Conservation (phyloP, 768 basidiomycete species). For the Leccinum barrowsii region DNA sequence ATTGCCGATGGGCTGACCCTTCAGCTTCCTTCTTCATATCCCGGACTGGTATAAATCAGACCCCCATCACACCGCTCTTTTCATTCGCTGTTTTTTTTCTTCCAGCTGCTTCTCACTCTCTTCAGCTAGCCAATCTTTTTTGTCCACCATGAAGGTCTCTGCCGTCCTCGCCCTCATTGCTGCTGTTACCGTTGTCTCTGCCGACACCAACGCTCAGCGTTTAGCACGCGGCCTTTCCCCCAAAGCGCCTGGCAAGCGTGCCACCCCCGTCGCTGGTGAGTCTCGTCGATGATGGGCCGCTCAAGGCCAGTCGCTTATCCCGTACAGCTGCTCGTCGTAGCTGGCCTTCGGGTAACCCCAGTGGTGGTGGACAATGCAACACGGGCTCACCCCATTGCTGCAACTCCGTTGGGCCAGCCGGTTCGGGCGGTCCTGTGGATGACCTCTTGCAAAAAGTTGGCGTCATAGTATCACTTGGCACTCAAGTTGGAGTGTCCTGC, state of each 20-base stretch:
- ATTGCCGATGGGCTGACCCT: conserved; percentile 17
- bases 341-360: conserved; percentile 35
- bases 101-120: background rate
- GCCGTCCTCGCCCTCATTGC: conserved; percentile 35
- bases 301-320: background rate
- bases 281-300: background rate
- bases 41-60: conserved; percentile 9
- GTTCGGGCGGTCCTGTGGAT: background rate
- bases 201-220: conserved; percentile 51
- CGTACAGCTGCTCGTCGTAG: conserved; percentile 34
- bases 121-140: too few species aligned
- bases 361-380: conserved; percentile 10
- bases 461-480: accelerated
- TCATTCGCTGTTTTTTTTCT: background rate
- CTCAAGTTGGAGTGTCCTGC: conserved; percentile 31
- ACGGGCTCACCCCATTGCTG: conserved; percentile 23
- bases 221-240: conserved; percentile 53
- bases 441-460: accelerated
- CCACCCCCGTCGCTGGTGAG: conserved; percentile 33
- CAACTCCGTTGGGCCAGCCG: background rate
- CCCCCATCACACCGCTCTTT: background rate
- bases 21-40: background rate
- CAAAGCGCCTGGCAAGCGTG: conserved; percentile 37
- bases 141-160: conserved; percentile 28
- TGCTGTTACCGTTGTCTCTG: conserved; percentile 36